Evolutionary conservation across 2,329 filamentous ascomycete species (phyloP), one percentile per base, ranked within the genome.

Genomic region (Paraphaeosphaeria minitans): DNA sequence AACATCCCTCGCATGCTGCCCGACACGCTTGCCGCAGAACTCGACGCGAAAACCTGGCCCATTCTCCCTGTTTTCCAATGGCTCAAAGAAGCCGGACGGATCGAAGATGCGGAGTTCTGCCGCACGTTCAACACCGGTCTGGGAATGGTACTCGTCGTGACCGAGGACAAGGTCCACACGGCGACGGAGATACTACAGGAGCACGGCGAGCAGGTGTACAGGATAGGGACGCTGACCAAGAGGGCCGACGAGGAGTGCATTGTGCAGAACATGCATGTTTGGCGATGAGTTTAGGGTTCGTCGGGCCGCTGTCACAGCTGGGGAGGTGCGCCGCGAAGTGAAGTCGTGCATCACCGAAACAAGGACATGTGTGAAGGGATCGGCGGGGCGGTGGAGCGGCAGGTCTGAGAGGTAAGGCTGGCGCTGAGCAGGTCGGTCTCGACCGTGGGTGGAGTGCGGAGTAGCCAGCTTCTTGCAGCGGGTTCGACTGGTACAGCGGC

Each of bases 1-100:
- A 99, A 99, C 77, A 89, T 99, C 27, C 95, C 95, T 31, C 89
- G 95, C 64, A 96, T 96, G 90, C 84, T 99, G 19, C 95, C 95
- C 1, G 77, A 84, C 35, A 82, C 88, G 47, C 85, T 99, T 6
- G 85, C 90, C 1, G 94, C 93, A 1, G 87, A 92, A 73, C 87
- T 99, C 56, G 90, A 97, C 69, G 90, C 90, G 48, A 80, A 82
- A 43, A 79, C 85, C 1, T 99, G 93, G 92, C 76, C 86, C 27
- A 83, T 93, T 45, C 92, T 91, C 0, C 80, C 85, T 1, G 90
- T 97, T 4, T 95, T 98, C 81, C 83, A 84, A 71, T 99, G 95
- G 95, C 84, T 99, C 69, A 92, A 93, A 80, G 78, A 82, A 64
- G 82, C 81, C 12, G 86, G 86, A n/a, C 89, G 90, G 60, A 88